A percentile compares a stretch with the other conserved stretches of the same genome.
These are phyloP conservation scores for Coccomyxa sp. DNA, from an alignment of 139 green algal genomes.

Conservation along the genomic window DNA sequence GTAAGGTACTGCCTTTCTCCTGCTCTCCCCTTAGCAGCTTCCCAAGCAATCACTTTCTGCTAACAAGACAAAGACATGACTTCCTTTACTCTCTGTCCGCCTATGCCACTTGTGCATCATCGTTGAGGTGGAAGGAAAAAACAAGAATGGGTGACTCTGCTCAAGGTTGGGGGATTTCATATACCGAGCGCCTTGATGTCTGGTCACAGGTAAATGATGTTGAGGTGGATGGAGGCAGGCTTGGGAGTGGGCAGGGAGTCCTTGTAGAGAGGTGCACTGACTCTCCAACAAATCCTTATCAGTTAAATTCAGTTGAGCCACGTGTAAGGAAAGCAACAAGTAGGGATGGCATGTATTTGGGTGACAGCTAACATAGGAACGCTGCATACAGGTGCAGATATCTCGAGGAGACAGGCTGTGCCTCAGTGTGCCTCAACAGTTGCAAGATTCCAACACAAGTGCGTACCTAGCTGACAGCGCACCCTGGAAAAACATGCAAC, in stretches of 20 bases:
- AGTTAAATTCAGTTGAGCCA: background rate
- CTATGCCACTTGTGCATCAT: background rate
- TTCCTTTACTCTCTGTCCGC: too few relatives aligned
- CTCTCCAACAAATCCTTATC: background rate
- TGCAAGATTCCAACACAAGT: constrained; percentile 87
- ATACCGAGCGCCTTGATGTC: too few relatives aligned
- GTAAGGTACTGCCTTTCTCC: constrained; percentile 13
- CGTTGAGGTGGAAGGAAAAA: too few relatives aligned
- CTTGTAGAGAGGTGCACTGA: constrained; percentile 51
- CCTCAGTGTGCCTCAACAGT: constrained; percentile 81
- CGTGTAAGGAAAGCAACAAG: background rate
- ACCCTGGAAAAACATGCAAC: too few relatives aligned
- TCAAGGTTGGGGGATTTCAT: too few relatives aligned
- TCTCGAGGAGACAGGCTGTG: constrained; percentile 80
- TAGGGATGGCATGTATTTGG: background rate
- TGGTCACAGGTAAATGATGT: constrained; percentile 68
- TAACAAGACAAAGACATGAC: too few relatives aligned
- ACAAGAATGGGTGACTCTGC: too few relatives aligned
- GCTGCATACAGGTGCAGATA: constrained; percentile 67
- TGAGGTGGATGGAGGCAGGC: constrained; percentile 57
- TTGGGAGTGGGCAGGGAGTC: constrained; percentile 58
- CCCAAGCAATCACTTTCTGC: background rate
- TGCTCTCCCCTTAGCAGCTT: background rate
- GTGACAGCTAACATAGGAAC: background rate
- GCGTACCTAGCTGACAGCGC: background rate